Base-by-base conservation (phyloP, 2,329 filamentous ascomycete species). In the Sporothrix phasma region DNA sequence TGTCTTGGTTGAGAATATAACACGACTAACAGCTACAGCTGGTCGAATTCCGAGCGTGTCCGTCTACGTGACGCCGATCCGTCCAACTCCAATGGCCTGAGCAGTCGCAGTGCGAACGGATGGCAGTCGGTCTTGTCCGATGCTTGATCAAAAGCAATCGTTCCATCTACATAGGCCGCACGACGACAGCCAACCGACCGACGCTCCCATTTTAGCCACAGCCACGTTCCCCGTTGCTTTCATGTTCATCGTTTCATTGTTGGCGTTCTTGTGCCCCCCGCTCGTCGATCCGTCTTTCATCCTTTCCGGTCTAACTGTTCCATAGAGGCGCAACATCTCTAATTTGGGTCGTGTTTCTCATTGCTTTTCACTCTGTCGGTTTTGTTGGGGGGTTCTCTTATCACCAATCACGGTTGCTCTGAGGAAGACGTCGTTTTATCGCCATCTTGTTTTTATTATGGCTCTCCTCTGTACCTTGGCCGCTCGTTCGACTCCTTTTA, bases 41-140 rank as follows among this genome's bases (percentile, higher is more conserved):
- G 75, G 75, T 76, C 76, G 5, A 77, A 76, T 43, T 71, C 72
- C 24, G 70, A 74, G 7, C 74, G 74, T 63, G 66, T 68, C 26
- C 68, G 68, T 19, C 53, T 61, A 34, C 59, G 64, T 5, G 68
- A 68, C 10, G 54, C 66, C 3, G 63, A 63, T 4, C 60, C 66
- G 26, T 47, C 54, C 7, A 62, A 67, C 39, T 64, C 69, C 37
- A 67, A 64, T 29, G 67, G 65, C 13, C 51, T 60, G 39, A 67
- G 49, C 59, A 67, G 56, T 54, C 68, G 67, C 22, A 65, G 37
- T n/a, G 69, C 66, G 6, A 69, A 70, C 37, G 66, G 65, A 39
- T 72, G 68, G 68, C 62, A 58, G 39, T 43, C 54, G 17, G 66
- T 67, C n/a, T 43, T 65, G 34, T 54, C 64, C 5, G 59, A 29